phyloP scores from a whole-genome alignment of 176 grass and related monocot species.

The Eleusine indica region DNA sequence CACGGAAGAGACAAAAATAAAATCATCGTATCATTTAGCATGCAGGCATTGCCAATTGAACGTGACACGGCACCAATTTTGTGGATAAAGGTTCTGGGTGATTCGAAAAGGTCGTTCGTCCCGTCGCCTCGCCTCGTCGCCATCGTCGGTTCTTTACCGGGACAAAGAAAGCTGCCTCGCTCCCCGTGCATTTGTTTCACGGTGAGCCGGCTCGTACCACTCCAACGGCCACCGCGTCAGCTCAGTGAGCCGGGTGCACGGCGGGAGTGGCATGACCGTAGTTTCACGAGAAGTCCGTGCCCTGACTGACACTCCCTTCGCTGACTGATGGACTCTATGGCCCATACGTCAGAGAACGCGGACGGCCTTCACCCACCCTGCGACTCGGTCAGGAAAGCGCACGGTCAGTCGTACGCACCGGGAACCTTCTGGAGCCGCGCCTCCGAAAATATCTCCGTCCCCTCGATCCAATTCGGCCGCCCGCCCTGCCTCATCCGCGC shows the following conservation, averaged over 20 bases:
- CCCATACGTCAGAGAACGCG: neutral
- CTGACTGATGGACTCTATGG: neutral
- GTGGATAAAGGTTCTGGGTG: neutral
- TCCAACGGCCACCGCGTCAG: too few species aligned
- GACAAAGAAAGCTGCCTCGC: neutral
- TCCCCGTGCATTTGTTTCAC: neutral
- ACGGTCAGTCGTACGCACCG: neutral
- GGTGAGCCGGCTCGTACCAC: neutral
- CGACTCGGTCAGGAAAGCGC: constrained; percentile 10
- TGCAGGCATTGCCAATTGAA: neutral
- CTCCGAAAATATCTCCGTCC: constrained; percentile 46
- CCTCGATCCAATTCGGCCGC: neutral
- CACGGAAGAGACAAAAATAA: neutral
- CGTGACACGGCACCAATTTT: neutral
- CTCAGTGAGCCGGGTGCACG: neutral
- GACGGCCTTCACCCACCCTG: neutral
- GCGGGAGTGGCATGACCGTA: neutral
- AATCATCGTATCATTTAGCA: neutral
- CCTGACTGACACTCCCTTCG: neutral
- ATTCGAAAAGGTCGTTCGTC: neutral
- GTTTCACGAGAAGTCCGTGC: neutral
- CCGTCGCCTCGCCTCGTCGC: neutral
- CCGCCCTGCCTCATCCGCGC: neutral
- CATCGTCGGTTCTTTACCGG: neutral
- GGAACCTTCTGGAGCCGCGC: constrained; percentile 59